A percentile compares a stretch with the other conserved stretches of the same genome.
These are phyloP conservation scores for Paecilomyces variotii DNA, from an alignment of 2,329 filamentous ascomycete species.

Conservation along the genomic window DNA sequence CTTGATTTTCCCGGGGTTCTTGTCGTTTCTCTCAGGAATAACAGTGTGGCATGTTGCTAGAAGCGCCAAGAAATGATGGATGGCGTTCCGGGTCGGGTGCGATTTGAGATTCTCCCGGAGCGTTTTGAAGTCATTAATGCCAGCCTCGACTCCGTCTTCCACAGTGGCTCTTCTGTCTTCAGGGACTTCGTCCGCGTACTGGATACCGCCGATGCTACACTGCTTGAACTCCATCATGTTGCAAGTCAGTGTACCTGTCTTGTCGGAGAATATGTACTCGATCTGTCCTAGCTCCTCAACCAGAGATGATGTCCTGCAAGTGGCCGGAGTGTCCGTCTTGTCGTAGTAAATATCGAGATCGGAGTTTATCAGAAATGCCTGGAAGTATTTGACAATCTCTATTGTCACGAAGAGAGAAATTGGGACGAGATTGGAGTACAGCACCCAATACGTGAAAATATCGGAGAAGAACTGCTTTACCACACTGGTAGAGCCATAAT, in stretches of 20 bases:
- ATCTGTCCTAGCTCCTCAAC: constrained; percentile 98
- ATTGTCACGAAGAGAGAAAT: constrained; percentile 97
- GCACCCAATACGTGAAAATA: constrained; percentile 95
- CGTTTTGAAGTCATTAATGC: constrained; percentile 75
- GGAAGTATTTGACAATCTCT: constrained; percentile 96
- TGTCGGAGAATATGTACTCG: constrained; percentile 97
- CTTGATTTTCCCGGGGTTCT: constrained; percentile 74
- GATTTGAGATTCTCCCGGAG: constrained; percentile 61
- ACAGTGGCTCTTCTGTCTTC: constrained; percentile 77
- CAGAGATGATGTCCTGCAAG: constrained; percentile 89
- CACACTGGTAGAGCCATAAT: constrained; percentile 57
- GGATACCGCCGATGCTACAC: constrained; percentile 83
- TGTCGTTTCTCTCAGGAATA: constrained; percentile 79
- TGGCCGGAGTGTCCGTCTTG: constrained; percentile 87
- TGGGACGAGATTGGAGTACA: constrained; percentile 92
- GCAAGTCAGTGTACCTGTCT: constrained; percentile 94
- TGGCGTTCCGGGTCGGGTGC: constrained; percentile 51
- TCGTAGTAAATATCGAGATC: constrained; percentile 98
- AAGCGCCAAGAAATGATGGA: constrained; percentile 79
- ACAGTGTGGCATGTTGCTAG: constrained; percentile 93
- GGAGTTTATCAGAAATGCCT: constrained; percentile 94
- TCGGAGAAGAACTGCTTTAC: constrained; percentile 82
- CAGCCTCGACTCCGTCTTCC: constrained; percentile 69
- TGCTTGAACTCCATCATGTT: constrained; percentile 99
- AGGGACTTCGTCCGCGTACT: constrained; percentile 85